Evolutionary conservation across 75 land plant species (phyloP).

Genomic region (Larix kaempferi): DNA sequence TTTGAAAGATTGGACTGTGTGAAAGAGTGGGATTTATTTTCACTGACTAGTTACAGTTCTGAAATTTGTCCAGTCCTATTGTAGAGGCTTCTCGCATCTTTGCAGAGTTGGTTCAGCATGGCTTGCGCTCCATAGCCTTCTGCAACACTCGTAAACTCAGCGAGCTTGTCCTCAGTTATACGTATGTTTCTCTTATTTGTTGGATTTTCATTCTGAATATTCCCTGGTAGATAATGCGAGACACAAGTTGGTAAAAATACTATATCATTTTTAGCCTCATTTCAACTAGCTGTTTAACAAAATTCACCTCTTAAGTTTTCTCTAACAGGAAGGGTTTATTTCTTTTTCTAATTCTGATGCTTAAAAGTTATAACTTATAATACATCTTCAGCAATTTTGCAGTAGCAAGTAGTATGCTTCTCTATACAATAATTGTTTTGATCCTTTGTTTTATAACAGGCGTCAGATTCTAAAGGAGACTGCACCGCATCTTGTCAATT

Average conservation of each 20-base stretch:
- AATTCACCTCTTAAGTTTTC: too few species aligned
- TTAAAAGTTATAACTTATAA: too few species aligned
- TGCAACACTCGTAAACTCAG: slow-evolving; percentile 92
- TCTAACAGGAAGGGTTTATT: too few species aligned
- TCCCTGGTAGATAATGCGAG: not conserved
- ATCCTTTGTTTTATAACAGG: slow-evolving; percentile 29
- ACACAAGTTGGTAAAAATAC: too few species aligned
- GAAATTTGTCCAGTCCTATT: slow-evolving; percentile 66
- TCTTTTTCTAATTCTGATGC: too few species aligned
- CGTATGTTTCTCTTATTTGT: slow-evolving; percentile 52
- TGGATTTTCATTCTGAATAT: not conserved
- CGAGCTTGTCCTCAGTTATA: slow-evolving; percentile 85
- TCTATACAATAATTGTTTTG: not conserved
- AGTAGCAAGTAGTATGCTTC: not conserved
- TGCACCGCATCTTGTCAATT: slow-evolving; percentile 60
- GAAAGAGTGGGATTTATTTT: not conserved
- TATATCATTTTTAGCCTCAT: too few species aligned
- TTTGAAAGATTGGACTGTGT: not conserved
- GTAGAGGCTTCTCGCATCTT: slow-evolving; percentile 69
- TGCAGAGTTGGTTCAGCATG: slow-evolving; percentile 99
- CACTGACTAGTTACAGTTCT: not conserved
- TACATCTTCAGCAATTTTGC: not conserved
- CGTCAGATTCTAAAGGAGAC: slow-evolving; percentile 82
- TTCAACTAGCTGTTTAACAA: too few species aligned
- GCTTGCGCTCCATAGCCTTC: slow-evolving; percentile 88